Evolutionary conservation across 305 asterid genomes (phyloP).

Genomic region (Fraxinus paxiana): DNA sequence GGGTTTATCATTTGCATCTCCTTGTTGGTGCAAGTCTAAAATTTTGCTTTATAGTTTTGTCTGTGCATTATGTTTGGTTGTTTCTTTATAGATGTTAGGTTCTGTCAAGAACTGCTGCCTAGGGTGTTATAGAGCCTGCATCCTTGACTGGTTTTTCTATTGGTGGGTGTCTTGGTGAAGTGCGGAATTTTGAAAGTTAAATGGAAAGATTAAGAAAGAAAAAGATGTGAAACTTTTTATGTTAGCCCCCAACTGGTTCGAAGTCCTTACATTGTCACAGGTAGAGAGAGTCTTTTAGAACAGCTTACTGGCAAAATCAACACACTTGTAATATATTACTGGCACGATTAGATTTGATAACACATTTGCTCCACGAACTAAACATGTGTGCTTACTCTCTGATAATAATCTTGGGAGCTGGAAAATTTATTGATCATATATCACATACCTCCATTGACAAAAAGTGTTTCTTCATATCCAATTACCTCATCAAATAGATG

Average conservation of each 20-base stretch:
- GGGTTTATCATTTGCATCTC: not conserved
- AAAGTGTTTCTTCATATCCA: not conserved
- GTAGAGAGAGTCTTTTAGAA: not conserved
- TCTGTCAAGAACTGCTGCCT: not conserved
- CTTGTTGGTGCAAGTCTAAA: not conserved
- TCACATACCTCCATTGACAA: not conserved
- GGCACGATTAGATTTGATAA: not conserved
- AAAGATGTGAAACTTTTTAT: not conserved
- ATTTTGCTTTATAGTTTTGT: slow-evolving; percentile 8
- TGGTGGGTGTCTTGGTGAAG: not conserved
- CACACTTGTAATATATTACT: not conserved
- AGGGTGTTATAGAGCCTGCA: not conserved
- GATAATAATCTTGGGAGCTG: not conserved
- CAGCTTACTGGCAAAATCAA: not conserved
- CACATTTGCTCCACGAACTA: not conserved
- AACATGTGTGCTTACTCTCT: not conserved
- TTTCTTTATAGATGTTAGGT: not conserved
- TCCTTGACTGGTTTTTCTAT: not conserved
- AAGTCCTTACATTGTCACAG: not conserved
- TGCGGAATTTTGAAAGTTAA: not conserved
- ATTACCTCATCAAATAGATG: not conserved
- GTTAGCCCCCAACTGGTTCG: not conserved
- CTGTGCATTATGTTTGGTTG: not conserved
- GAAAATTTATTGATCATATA: not conserved
- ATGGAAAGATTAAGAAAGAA: not conserved